Base-by-base conservation (phyloP, 164 flowering plant genomes). In the Saururus chinensis region DNA sequence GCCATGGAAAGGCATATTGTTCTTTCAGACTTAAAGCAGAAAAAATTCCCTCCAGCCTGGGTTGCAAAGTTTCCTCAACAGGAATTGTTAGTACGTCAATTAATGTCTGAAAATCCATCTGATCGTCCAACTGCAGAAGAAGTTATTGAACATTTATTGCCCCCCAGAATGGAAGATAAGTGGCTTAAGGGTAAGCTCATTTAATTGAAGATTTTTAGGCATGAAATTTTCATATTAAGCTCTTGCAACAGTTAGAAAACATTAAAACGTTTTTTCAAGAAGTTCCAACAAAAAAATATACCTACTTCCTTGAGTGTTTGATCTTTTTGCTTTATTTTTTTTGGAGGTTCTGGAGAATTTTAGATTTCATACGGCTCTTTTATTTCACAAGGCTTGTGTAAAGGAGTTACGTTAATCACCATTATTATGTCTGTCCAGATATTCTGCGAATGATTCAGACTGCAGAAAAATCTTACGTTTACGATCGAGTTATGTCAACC, bases 91-190 rank as follows among this genome's bases (percentile, higher is more conserved):
- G 70, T 90, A 62, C 71, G 60, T 56, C 82, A 72, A 24, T 75
- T 93, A 75, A 86, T 90, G 90, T 88, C 96, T 61, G 73, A 80
- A 48, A 90, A 90, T 74, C 98, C 97, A 64, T 85, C 98, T 23
- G 87, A 85, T 60, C 97, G 98, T 68, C 95, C 96, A 60, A 88
- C 97, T 59, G 97, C 96, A 42, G 74, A 72, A 13, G 97, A 90
- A 74, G 85, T 92, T 65, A 76, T 92, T 17, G 78, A 81, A 63
- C 65, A 81, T 77, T 82, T 77, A 35, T 83, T 93, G 72, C 97
- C 97, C 64, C 97, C 97, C 51, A 68, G 82, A 69, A 85, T 88
- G 97, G 99, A 93, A 68, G 83, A 77, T 66, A 88, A 93, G 66
- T 63, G 89, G 71, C 63, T 93, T 62, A 87, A 87, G 70, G 85